Evolutionary conservation across 2,329 filamentous ascomycete genomes (phyloP).

Genomic region (Aspergillus fumigatiaffinis): DNA sequence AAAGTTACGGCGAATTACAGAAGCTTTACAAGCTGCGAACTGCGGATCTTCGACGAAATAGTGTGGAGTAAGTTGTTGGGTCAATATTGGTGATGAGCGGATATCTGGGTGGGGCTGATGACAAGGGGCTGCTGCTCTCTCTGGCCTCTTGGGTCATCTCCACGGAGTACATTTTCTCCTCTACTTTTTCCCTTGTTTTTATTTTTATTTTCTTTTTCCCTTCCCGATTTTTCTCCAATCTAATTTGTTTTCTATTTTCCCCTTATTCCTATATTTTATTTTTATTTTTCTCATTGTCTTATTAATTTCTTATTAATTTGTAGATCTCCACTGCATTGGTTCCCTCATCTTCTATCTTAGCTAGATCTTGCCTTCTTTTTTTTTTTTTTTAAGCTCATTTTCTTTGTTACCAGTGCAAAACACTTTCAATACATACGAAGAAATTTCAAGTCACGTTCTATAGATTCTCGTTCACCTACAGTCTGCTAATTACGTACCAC

Average conservation of each 20-base stretch:
- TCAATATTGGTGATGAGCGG: slow-evolving; percentile 23
- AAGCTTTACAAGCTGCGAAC: slow-evolving; percentile 27
- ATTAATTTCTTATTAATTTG: too few species aligned
- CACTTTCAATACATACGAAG: neutral
- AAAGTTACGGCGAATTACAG: slow-evolving; percentile 30
- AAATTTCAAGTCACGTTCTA: neutral
- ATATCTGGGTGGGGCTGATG: slow-evolving; percentile 21
- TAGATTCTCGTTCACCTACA: neutral
- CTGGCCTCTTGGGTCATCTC: slow-evolving; percentile 4
- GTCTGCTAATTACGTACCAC: too few species aligned
- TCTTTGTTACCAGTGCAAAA: neutral
- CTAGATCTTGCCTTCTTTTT: neutral
- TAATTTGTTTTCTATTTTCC: neutral
- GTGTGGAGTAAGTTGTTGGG: slow-evolving; percentile 22
- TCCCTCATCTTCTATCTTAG: neutral
- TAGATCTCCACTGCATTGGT: neutral
- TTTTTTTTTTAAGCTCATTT: neutral
- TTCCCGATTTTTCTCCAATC: neutral
- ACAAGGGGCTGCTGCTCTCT: slow-evolving; percentile 20
- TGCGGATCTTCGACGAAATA: slow-evolving; percentile 25
- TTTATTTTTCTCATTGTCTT: too few species aligned
- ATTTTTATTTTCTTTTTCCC: neutral
- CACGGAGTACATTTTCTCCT: neutral
- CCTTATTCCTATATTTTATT: neutral
- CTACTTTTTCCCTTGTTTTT: neutral